Conservation (phyloP, 2,329 filamentous ascomycete species). For the Monilinia laxa region DNA sequence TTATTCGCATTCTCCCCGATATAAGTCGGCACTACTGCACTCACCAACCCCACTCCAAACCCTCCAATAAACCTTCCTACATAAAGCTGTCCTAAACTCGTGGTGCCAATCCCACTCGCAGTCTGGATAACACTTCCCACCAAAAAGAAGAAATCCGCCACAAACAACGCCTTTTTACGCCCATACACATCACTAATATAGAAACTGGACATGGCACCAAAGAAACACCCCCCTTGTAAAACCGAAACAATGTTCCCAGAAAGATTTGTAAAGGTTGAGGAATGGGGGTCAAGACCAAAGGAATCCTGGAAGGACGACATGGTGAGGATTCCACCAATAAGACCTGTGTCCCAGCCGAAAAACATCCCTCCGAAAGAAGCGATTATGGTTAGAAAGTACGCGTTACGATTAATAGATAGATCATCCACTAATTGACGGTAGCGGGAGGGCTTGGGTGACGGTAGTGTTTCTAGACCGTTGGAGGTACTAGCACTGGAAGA, state of each 20-base stretch:
- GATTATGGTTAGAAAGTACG: conserved; percentile 21
- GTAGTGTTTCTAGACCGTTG: not conserved
- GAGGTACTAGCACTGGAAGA: not conserved
- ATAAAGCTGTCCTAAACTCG: conserved; percentile 23
- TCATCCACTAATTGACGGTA: conserved; percentile 18
- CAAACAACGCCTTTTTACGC: conserved; percentile 24
- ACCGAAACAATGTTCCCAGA: conserved; percentile 55
- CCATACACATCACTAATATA: conserved; percentile 38
- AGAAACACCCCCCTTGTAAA: conserved; percentile 65
- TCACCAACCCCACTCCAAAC: conserved; percentile 26
- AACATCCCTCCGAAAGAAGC: conserved; percentile 65
- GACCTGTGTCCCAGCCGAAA: conserved; percentile 66
- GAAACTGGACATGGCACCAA: conserved; percentile 54
- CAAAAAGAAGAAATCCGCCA: conserved; percentile 24
- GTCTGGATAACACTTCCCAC: conserved; percentile 23
- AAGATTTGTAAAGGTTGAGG: conserved; percentile 3
- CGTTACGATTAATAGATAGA: conserved; percentile 19
- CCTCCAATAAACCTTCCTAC: conserved; percentile 25
- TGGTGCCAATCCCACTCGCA: conserved; percentile 21
- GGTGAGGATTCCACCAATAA: conserved; percentile 72
- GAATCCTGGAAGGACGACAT: conserved; percentile 56
- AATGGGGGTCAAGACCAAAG: conserved; percentile 2
- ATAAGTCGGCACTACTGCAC: conserved; percentile 27
- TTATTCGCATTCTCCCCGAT: conserved; percentile 26
- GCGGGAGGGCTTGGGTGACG: not conserved